These are phyloP conservation scores for Colletotrichum navitas DNA, from an alignment of 2,329 filamentous ascomycete genomes.

Conservation along the genomic window DNA sequence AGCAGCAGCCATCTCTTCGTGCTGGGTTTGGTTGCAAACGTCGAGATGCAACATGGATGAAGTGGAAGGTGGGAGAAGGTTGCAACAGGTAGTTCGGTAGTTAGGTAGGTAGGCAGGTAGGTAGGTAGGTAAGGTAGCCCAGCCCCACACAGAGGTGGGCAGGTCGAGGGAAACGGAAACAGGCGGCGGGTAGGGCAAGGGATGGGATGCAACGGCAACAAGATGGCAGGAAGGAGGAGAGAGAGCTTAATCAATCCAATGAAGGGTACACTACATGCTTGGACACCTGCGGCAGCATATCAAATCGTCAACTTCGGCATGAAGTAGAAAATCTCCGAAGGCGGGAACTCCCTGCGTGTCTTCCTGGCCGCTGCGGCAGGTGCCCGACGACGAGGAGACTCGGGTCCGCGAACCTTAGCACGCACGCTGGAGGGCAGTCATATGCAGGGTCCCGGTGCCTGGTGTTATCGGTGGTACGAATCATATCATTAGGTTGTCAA, in stretches of 20 bases:
- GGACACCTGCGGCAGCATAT: neutral
- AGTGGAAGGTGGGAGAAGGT: conserved; percentile 7
- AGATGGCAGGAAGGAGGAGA: neutral
- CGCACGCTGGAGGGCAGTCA: neutral
- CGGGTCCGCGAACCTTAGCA: neutral
- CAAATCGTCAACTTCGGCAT: conserved; percentile 13
- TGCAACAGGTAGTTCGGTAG: neutral
- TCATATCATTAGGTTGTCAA: neutral
- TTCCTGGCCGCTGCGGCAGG: neutral
- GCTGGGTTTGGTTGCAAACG: neutral
- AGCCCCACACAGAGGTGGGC: too few relatives aligned
- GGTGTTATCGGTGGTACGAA: neutral
- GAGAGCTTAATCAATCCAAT: conserved; percentile 1
- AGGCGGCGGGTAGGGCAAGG: neutral
- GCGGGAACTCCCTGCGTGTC: neutral
- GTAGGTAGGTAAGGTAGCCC: too few relatives aligned
- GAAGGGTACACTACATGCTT: neutral
- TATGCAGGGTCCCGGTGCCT: conserved; percentile 7
- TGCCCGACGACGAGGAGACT: neutral
- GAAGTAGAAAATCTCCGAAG: neutral
- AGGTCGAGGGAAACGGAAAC: neutral
- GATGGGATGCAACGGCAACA: neutral
- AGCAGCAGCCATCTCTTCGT: conserved; percentile 7
- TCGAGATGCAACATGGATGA: neutral
- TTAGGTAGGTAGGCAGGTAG: too few relatives aligned